Base-by-base conservation (phyloP, 1,284 basidiomycete genomes). In the Puccinia brachypodii region DNA sequence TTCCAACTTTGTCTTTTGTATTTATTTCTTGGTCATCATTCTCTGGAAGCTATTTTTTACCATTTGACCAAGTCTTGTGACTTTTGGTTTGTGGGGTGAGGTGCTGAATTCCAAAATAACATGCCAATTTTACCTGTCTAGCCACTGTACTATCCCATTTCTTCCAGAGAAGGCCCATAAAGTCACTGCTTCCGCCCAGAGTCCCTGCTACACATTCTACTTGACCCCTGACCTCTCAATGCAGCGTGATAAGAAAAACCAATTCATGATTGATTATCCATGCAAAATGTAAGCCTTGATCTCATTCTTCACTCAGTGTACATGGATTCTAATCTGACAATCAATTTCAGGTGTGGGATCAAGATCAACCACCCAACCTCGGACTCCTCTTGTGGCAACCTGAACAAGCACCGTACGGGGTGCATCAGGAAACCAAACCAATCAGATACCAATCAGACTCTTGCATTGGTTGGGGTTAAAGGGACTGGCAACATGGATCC, bases 401-500 rank as follows among this genome's bases (percentile, higher is more conserved):
- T 66, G 6, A 14, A 19, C 31, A 66, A 66, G 33, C 31, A 66
- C 19, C 2, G 3, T 13, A 2, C 62, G 33, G 19, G 3, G 13
- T 66, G 31, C 62, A 16, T 16, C 22, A 19, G 22, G 14, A 38
- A 38, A 40, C 62, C 33, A 40, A 36, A 7, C 19, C 3, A 66
- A 40, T 3, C 16, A 40, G 19, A 66, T 38, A 3, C 33, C 3
- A 38, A 22, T 22, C 38, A 40, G 9, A 36, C 2, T 19, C 33
- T 66, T 2, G 62, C 62, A 4, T 36, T 33, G 6, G 3, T 36
- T 16, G 66, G 66, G 3, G 40, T 69, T 19, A 42, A 1, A 6
- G 66, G 66, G 11, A 69, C 66, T 44, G 66, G 66, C 13, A 38
- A 69, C 25, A 69, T 69, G 1, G 25, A 42, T 16, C 66, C 66